phyloP scores from a whole-genome alignment of 306 rosid species.

The Spatholobus suberectus region DNA sequence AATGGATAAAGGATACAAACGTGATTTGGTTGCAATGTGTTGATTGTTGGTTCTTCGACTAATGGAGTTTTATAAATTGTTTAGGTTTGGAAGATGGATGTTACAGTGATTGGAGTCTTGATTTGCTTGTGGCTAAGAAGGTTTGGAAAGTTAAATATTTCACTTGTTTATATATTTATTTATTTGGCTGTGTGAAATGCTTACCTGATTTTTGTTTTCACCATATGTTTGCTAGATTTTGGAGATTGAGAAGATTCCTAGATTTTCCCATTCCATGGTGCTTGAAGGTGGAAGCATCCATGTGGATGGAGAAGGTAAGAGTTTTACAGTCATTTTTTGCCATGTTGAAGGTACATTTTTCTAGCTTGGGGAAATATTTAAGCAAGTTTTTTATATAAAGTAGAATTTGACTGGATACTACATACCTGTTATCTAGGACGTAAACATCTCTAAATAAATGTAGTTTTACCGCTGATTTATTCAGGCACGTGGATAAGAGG shows the following conservation, averaged over 20 bases:
- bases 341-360: neutral
- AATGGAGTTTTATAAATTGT: constrained; percentile 21
- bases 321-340: constrained; percentile 11
- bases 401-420: constrained; percentile 1
- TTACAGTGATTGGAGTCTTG: constrained; percentile 82
- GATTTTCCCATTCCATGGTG: constrained; percentile 69
- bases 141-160: constrained; percentile 44
- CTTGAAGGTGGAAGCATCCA: constrained; percentile 99
- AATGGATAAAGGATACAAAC: neutral
- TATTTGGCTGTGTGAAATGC: neutral
- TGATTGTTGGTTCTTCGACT: constrained; percentile 13
- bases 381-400: neutral
- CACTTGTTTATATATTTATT: neutral
- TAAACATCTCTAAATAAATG: constrained; percentile 1
- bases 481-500: constrained; percentile 12
- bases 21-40: constrained; percentile 11
- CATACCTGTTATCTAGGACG: neutral
- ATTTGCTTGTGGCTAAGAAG: constrained; percentile 71
- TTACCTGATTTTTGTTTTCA: constrained; percentile 26
- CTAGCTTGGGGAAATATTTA: neutral
- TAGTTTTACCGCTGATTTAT: constrained; percentile 24
- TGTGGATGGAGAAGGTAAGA: constrained; percentile 96
- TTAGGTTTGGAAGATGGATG: constrained; percentile 82
- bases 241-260: constrained; percentile 73
- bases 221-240: constrained; percentile 64